These are phyloP conservation scores for Dalbergia oliveri DNA, from an alignment of 306 rosid genomes.

Conservation along the genomic window DNA sequence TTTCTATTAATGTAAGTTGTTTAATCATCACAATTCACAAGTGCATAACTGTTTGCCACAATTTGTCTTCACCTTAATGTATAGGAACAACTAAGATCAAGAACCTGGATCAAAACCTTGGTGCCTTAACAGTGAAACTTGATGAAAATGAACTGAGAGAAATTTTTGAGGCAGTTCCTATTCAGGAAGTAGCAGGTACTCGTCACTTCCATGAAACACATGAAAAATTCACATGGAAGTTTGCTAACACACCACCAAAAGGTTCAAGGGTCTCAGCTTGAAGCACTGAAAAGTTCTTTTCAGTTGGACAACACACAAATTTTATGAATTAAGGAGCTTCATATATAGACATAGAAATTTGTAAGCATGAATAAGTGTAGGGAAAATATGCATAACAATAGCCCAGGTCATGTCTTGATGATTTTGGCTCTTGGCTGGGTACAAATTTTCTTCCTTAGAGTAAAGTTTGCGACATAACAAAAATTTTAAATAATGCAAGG, in stretches of 20 bases:
- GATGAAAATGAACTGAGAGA: slow-evolving; percentile 55
- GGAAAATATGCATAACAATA: background rate
- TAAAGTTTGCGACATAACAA: background rate
- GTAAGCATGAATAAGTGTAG: background rate
- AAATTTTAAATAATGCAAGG: no score
- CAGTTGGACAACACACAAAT: background rate
- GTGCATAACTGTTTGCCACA: background rate
- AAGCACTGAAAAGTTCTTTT: slow-evolving; percentile 45
- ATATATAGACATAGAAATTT: background rate
- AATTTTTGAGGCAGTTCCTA: slow-evolving; percentile 60
- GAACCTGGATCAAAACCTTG: slow-evolving; percentile 68
- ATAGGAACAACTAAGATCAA: slow-evolving; percentile 69
- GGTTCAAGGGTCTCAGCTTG: slow-evolving; percentile 24
- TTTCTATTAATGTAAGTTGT: background rate
- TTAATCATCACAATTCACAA: background rate
- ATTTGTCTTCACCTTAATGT: slow-evolving; percentile 40
- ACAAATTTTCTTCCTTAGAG: background rate
- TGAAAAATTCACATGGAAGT: background rate
- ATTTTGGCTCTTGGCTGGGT: background rate
- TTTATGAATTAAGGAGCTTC: background rate
- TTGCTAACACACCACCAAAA: slow-evolving; percentile 66
- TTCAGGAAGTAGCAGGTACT: slow-evolving; percentile 61
- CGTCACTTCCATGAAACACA: slow-evolving; percentile 15
- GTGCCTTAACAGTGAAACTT: slow-evolving; percentile 62
- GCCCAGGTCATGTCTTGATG: background rate